A percentile compares a stretch with the other conserved stretches of the same genome.
Conservation (phyloP, 2,329 filamentous ascomycete species). For the Hypomyces perniciosus region DNA sequence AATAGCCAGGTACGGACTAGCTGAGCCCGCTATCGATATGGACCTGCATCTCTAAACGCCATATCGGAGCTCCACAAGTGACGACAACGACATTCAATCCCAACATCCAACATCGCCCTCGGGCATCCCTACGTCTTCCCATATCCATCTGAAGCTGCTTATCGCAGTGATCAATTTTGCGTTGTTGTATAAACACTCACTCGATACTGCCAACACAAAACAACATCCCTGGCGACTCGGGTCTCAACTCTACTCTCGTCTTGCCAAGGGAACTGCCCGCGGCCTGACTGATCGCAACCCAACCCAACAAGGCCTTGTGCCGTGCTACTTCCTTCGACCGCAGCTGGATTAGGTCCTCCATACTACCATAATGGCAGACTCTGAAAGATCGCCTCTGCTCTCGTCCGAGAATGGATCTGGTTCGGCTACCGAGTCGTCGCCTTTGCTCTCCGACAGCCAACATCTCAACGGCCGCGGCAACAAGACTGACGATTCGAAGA, state of each 20-base stretch:
- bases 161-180: not conserved
- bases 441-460: conserved; percentile 36
- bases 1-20: not conserved
- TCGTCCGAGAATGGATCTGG: conserved; percentile 27
- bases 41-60: conserved; percentile 1
- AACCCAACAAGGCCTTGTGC: not conserved
- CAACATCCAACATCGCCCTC: not conserved
- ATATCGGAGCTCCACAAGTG: not conserved
- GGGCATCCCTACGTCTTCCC: too few relatives aligned
- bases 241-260: too few relatives aligned
- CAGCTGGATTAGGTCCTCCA: too few relatives aligned
- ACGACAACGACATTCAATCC: conserved; percentile 6
- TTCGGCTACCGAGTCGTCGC: conserved; percentile 41
- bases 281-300: too few relatives aligned
- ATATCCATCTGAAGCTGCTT: not conserved
- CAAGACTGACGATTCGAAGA: conserved; percentile 25
- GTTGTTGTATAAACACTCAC: not conserved
- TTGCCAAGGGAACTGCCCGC: too few relatives aligned
- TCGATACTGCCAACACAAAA: not conserved
- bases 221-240: not conserved
- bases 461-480: conserved; percentile 26
- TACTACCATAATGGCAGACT: not conserved
- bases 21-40: not conserved
- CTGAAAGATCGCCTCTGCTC: conserved; percentile 41
- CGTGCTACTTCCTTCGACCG: not conserved